Evolutionary conservation across 2,329 filamentous ascomycete species (phyloP).

Genomic region (Parastagonospora nodorum): DNA sequence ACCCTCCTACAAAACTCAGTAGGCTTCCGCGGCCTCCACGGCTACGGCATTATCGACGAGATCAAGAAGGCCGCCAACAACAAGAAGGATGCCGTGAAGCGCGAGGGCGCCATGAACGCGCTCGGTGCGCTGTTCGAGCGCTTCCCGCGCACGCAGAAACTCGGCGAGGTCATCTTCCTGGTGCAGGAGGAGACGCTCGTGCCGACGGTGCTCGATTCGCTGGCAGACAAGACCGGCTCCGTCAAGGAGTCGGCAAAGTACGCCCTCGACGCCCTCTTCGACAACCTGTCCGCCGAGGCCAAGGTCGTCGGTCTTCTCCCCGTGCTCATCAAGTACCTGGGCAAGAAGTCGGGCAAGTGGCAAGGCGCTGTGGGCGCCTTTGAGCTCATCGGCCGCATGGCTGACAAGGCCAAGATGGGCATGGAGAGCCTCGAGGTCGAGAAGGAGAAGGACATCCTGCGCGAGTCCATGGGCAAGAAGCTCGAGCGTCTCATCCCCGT

Average conservation of each 20-base stretch:
- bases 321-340: conserved; percentile 73
- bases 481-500: conserved; percentile 87
- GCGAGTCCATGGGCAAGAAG: conserved; percentile 87
- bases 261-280: conserved; percentile 86
- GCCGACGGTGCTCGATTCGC: conserved; percentile 74
- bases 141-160: conserved; percentile 75
- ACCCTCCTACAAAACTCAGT: conserved; percentile 68
- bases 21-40: conserved; percentile 65
- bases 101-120: conserved; percentile 94
- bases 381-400: conserved; percentile 87
- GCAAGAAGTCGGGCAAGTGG: conserved; percentile 91
- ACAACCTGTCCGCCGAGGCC: conserved; percentile 77
- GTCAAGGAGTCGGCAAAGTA: conserved; percentile 94
- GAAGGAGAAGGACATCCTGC: conserved; percentile 82
- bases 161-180: conserved; percentile 81
- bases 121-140: conserved; percentile 92
- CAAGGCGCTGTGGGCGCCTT: conserved; percentile 90
- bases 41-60: conserved; percentile 66
- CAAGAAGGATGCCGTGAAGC: conserved; percentile 86
- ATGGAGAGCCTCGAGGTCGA: conserved; percentile 85
- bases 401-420: conserved; percentile 88
- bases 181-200: conserved; percentile 79
- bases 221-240: conserved; percentile 87
- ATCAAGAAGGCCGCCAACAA: conserved; percentile 81
- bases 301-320: conserved; percentile 84